Evolutionary conservation across 352 stramenopile genomes (phyloP), one percentile per base, ranked within the genome.

Genomic region (Phytopythium helicoides): DNA sequence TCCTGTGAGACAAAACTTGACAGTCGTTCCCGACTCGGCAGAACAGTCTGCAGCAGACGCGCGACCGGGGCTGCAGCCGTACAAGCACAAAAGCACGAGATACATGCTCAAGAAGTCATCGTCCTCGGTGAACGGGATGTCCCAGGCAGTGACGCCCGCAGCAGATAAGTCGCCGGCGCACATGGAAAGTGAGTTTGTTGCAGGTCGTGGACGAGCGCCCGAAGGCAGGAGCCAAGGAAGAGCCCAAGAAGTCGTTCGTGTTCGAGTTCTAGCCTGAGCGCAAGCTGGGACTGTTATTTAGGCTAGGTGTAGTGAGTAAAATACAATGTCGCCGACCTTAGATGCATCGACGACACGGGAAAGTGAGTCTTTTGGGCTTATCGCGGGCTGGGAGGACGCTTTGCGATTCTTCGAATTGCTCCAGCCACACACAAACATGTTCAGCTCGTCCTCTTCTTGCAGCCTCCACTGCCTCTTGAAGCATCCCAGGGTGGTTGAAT

Each of bases 191-290:
- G 54, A 77, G 22, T 73, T 65, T 25, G 55, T 74, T n/a, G 68
- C 64, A n/a, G 6, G 48, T 72, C 1, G 28, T 74, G 33, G 68
- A 77, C 21, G 55, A 59, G 42, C 54, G 45, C 37, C 9, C 44
- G 7, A 45, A 65, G 33, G 66, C 64, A 28, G 61, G 68, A 37
- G 47, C 54, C 6, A 25, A 55, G n/a, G 15, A 18, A 8, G 21
- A 33, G 34, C 47, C 68, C 48, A 75, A 74, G 47, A 74, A 70
- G 44, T 78, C 68, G 45, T 73, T 78, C 45, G 73, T 67, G 8
- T 78, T 75, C 42, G 68, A 78, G 51, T 75, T 78, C 33, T 78
- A 69, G 46, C 23, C 22, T 5, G 45, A 19, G 5, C n/a, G 26
- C 1, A 31, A 3, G 6, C 3, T 31, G 28, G 8, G 28, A 37